Percentiles rank a stretch among this genome's conserved stretches.
These are phyloP conservation scores for Fraxinus excelsior DNA, from an alignment of 257 asterid genomes.

Conservation along the genomic window DNA sequence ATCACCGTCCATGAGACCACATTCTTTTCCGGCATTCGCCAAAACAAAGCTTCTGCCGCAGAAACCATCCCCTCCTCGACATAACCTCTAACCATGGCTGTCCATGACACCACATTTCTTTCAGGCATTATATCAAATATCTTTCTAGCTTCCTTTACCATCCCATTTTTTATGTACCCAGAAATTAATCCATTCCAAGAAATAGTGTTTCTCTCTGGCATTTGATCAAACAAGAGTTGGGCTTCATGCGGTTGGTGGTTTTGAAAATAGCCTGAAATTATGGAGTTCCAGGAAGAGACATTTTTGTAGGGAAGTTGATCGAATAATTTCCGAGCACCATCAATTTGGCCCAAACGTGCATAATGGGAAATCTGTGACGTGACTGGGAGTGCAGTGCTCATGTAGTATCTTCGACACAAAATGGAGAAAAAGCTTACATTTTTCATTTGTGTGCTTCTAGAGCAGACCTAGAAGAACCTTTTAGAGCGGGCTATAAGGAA, in stretches of 20 bases:
- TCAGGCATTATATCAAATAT: constrained; percentile 68
- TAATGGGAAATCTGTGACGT: constrained; percentile 54
- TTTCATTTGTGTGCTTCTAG: not conserved
- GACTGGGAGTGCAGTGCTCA: constrained; percentile 28
- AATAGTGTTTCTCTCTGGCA: constrained; percentile 64
- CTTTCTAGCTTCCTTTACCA: constrained; percentile 61
- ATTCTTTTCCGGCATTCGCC: constrained; percentile 76
- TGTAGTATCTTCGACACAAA: constrained; percentile 36
- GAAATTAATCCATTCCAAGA: constrained; percentile 84
- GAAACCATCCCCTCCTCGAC: constrained; percentile 57
- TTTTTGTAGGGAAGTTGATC: constrained; percentile 49
- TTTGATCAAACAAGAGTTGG: constrained; percentile 50
- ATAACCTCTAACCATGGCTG: constrained; percentile 69
- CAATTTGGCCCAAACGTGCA: constrained; percentile 58
- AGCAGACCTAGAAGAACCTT: too few species aligned
- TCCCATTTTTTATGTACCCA: constrained; percentile 64
- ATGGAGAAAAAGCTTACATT: not conserved
- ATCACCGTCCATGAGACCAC: constrained; percentile 78
- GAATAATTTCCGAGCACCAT: constrained; percentile 56
- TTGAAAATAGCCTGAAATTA: constrained; percentile 59
- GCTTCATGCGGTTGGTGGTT: constrained; percentile 55
- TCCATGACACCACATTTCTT: constrained; percentile 68
- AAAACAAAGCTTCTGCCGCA: constrained; percentile 60
- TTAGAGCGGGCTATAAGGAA: too few species aligned
- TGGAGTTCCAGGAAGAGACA: constrained; percentile 68